Evolutionary conservation across 2,329 filamentous ascomycete species (phyloP).

Genomic region (Akanthomyces uredinophilus): DNA sequence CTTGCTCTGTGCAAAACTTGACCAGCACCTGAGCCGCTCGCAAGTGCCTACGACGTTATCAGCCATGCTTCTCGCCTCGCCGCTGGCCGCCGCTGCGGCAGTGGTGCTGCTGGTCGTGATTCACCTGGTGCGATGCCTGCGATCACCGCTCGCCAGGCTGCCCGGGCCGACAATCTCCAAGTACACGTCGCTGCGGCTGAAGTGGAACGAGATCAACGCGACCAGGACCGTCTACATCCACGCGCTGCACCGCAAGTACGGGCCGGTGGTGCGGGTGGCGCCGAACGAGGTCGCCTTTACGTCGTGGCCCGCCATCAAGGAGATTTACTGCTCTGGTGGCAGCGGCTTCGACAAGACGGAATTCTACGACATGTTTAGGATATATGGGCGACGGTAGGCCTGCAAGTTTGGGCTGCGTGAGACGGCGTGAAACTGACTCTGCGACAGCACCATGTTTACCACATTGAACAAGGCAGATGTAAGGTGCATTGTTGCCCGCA

Average conservation of each 20-base stretch:
- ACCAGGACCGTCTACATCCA: slow-evolving; percentile 52
- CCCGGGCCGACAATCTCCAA: slow-evolving; percentile 46
- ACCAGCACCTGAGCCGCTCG: not conserved
- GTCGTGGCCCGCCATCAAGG: slow-evolving; percentile 50
- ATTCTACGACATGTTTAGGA: slow-evolving; percentile 57
- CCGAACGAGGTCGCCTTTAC: slow-evolving; percentile 57
- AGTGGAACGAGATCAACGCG: slow-evolving; percentile 52
- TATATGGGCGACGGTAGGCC: slow-evolving; percentile 50
- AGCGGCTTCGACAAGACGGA: slow-evolving; percentile 62
- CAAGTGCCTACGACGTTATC: not conserved
- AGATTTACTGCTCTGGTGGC: slow-evolving; percentile 58
- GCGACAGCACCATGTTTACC: slow-evolving; percentile 53
- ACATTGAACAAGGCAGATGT: slow-evolving; percentile 51
- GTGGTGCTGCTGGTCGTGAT: slow-evolving; percentile 22
- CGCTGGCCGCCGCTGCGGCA: slow-evolving; percentile 22
- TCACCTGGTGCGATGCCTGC: slow-evolving; percentile 24
- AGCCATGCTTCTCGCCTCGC: slow-evolving; percentile 22
- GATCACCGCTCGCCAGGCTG: slow-evolving; percentile 33
- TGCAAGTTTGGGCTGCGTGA: no score
- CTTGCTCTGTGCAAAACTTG: no score
- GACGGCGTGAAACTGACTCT: slow-evolving; percentile 12
- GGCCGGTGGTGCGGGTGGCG: slow-evolving; percentile 51
- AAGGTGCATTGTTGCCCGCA: slow-evolving; percentile 20
- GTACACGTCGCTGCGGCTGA: slow-evolving; percentile 47
- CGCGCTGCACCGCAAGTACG: slow-evolving; percentile 48